Base-by-base conservation (phyloP, 345 rosid species). In the Gossypium australe region DNA sequence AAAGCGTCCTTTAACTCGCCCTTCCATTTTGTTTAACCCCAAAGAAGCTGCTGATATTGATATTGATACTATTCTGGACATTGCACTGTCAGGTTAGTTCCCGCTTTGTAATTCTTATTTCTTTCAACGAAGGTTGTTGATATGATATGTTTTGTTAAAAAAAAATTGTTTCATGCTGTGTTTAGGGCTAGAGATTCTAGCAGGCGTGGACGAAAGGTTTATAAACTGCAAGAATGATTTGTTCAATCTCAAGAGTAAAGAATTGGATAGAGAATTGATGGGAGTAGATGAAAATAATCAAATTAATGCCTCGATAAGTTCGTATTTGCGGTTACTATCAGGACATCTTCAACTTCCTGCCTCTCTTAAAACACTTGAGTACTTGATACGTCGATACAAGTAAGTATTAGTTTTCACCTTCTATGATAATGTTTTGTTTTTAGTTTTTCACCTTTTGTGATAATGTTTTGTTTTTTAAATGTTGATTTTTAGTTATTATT, bases 351-450 rank as follows among this genome's bases (percentile, higher is more conserved):
- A 90, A 9, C 76, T 85, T 24, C 84, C 79, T 11, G 86, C 97
- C 4, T 81, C 94, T 1, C 90, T 80, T 55, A 89, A 82, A 79
- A 90, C 97, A 5, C 91, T 93, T 7, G 99, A 95, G 91, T 95
- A 93, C 85, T 86, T 95, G 81, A 89, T 95, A 58, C 87, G 99
- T 49, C 84, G 94, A 91, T 90, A 93, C 82, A 90, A 90, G 99
- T 95, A 80, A 75, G 89, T 55, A 11, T 67, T 17, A 25, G 41
- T 61, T 27, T 12, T 4, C 24, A 3, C 17, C 7, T 41, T 58
- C 43, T 57, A 7, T 34, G 41, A 25, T 69, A 49, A 11, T 24
- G 59, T 48, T 4, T 27, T 48, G 17, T 12, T 61, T 9, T 53
- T 80, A 38, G 13, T 44, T 5, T 58, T 81, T 13, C 55, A 3